Evolutionary conservation across 2,329 filamentous ascomycete genomes (phyloP), one percentile per base, ranked within the genome.

Genomic region (Volutella citrinella): DNA sequence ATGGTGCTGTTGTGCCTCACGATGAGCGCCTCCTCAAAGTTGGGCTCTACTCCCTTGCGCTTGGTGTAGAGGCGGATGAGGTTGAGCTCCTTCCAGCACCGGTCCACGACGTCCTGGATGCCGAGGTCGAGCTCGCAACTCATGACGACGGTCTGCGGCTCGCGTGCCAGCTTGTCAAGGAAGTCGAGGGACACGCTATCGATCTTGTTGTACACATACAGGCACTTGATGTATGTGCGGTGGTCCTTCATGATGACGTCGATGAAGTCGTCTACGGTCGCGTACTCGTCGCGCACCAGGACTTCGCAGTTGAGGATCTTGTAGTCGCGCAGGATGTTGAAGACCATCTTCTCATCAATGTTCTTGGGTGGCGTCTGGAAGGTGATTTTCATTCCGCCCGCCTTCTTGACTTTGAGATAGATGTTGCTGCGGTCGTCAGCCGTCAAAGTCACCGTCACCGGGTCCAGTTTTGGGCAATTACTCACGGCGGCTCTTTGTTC

Each of bases 141-240:
- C 93, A 98, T 98, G 57, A 98, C 91, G 17, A 85, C 88, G 1
- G 94, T 97, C 61, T 97, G 74, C 4, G 89, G 87, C 66, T 98
- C 94, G 41, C 89, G 82, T 6, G 94, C 93, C 15, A 98, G 74
- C 59, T 84, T 81, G 70, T 98, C 87, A 29, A 98, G 78, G 65
- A 94, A 95, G 59, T 96, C 89, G 47, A 98, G 78, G 25, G 85
- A 91, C 41, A 98, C 87, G 60, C 80, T 84, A 68, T 98, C 93
- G 67, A 98, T 95, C 69, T 98, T 98, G 83, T 98, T 98, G 80
- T 98, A 98, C 19, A 97, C 91, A 66, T 98, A 98, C 19, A 98
- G 75, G 57, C 87, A 83, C 60, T 74, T 80, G 70, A 98, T 96
- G 72, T 98, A 98, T 64, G 95, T 98, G 57, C 93, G 76, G 70